Percentiles rank a stretch among this genome's conserved stretches.
Evolutionary conservation across 805 yeast genomes (phyloP).

Genomic region (Candida sonorensis): DNA sequence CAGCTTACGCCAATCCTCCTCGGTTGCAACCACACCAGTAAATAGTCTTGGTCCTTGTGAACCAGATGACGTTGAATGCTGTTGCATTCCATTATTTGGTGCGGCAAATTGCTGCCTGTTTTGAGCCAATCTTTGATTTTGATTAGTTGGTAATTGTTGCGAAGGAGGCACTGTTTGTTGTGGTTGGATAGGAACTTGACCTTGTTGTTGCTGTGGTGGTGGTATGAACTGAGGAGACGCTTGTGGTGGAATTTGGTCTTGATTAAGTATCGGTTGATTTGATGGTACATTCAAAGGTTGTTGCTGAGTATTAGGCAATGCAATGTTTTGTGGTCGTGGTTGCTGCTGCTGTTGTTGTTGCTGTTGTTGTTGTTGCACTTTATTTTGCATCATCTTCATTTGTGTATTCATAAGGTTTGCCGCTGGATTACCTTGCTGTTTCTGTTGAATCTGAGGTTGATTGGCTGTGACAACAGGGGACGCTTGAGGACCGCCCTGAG

Average conservation of each 20-base stretch:
- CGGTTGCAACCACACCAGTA: slow-evolving; percentile 37
- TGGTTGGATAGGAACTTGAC: too few relatives aligned
- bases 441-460: too few relatives aligned
- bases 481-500: too few relatives aligned
- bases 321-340: slow-evolving; percentile 8
- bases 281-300: slow-evolving; percentile 7
- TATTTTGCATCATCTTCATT: slow-evolving; percentile 16
- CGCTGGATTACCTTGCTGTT: slow-evolving; percentile 9
- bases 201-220: slow-evolving; percentile 6
- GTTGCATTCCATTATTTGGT: slow-evolving; percentile 10
- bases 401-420: slow-evolving; percentile 11
- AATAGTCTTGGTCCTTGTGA: slow-evolving; percentile 20
- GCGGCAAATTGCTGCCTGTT: slow-evolving; percentile 12
- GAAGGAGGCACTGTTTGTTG: slow-evolving; percentile 8
- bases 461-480: too few relatives aligned
- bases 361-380: slow-evolving; percentile 25
- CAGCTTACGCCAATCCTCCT: slow-evolving; percentile 56
- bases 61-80: slow-evolving; percentile 4
- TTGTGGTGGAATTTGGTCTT: too few relatives aligned
- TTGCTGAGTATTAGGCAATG: slow-evolving; percentile 11
- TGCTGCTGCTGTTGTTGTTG: slow-evolving; percentile 14
- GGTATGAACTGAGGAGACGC: too few relatives aligned
- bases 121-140: slow-evolving; percentile 20
- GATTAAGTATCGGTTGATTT: too few relatives aligned
- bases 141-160: slow-evolving; percentile 28